These are phyloP conservation scores for Gaeumannomyces sp. DNA, from an alignment of 2,329 filamentous ascomycete genomes.

Conservation along the genomic window DNA sequence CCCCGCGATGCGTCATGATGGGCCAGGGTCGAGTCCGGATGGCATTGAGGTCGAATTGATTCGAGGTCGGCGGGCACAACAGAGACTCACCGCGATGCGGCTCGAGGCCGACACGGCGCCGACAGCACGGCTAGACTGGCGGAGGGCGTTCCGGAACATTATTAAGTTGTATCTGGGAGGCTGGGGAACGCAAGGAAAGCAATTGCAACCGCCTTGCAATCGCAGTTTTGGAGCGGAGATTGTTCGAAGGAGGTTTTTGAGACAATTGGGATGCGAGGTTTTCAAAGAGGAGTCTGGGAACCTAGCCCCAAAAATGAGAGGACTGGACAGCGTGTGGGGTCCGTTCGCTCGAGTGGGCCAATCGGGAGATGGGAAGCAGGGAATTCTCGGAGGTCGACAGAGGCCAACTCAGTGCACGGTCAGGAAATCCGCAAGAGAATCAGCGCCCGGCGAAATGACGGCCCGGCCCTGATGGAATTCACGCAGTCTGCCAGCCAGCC, in stretches of 20 bases:
- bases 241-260: conserved; percentile 14
- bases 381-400: conserved; percentile 1
- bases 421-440: not conserved
- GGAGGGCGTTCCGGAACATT: conserved; percentile 98
- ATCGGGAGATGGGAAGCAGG: conserved; percentile 7
- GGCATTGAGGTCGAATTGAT: conserved; percentile 34
- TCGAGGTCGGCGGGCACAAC: conserved; percentile 30
- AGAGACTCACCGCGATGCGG: conserved; percentile 85
- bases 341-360: conserved; percentile 2
- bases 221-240: conserved; percentile 53
- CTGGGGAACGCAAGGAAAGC: conserved; percentile 46
- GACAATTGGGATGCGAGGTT: conserved; percentile 3
- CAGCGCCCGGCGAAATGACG: not conserved
- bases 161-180: conserved; percentile 47
- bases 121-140: conserved; percentile 92
- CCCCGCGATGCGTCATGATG: conserved; percentile 26
- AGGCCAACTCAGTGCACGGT: not conserved
- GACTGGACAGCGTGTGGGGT: not conserved
- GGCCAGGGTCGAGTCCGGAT: conserved; percentile 37
- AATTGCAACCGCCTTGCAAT: conserved; percentile 58
- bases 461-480: too few species aligned
- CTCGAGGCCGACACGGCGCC: conserved; percentile 87
- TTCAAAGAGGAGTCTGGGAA: not conserved
- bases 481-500: too few species aligned
- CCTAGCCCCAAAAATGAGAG: not conserved